Evolutionary conservation across 2,329 filamentous ascomycete species (phyloP).

Genomic region (Xylariaceae sp.): DNA sequence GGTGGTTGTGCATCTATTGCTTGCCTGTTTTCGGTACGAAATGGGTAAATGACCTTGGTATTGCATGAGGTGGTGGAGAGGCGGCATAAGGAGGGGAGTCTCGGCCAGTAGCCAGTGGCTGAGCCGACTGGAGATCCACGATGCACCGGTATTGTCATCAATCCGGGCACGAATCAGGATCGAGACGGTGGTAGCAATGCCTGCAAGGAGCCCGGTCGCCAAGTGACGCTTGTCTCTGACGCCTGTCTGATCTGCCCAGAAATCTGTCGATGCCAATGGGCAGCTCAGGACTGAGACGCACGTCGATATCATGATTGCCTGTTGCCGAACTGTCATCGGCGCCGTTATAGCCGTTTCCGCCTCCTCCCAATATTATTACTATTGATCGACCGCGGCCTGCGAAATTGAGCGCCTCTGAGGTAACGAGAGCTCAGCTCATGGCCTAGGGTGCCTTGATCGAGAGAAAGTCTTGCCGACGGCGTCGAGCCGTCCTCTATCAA

Average conservation of each 20-base stretch:
- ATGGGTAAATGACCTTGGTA: constrained; percentile 10
- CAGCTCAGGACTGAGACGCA: not conserved
- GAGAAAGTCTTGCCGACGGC: not conserved
- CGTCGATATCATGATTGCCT: not conserved
- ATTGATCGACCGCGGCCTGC: not conserved
- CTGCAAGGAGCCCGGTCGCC: constrained; percentile 14
- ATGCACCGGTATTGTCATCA: constrained; percentile 16
- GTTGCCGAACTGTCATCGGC: constrained; percentile 6
- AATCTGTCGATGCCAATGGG: not conserved
- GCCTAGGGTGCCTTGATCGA: not conserved
- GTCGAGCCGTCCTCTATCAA: constrained; percentile 2
- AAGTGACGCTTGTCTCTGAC: not conserved
- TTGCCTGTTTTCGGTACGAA: constrained; percentile 6
- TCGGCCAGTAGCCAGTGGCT: constrained; percentile 4
- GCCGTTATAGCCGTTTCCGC: not conserved
- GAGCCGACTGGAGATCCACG: constrained; percentile 6
- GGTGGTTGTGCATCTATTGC: constrained; percentile 4
- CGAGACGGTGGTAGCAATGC: constrained; percentile 1
- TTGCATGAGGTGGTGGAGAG: constrained; percentile 17
- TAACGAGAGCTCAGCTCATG: constrained; percentile 10
- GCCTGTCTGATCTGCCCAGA: not conserved
- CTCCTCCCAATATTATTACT: not conserved
- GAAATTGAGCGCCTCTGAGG: not conserved
- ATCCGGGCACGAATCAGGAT: constrained; percentile 23
- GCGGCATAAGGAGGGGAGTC: not conserved